These are phyloP conservation scores for Diaporthe caulivora DNA, from an alignment of 2,329 filamentous ascomycete species.

Conservation along the genomic window DNA sequence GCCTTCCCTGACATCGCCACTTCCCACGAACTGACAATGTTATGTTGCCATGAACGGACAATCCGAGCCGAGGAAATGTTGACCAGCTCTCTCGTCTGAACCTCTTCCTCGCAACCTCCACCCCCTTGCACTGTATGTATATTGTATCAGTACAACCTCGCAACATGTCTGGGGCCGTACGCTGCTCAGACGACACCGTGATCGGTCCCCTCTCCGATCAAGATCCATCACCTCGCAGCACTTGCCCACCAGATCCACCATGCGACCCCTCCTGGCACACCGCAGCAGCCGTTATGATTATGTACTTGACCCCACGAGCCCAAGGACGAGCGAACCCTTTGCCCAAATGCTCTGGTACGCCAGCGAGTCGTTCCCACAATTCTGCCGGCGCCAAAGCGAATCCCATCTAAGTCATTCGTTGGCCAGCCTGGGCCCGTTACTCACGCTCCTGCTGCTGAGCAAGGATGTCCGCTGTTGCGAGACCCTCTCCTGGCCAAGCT, in stretches of 20 bases:
- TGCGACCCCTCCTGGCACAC: background rate
- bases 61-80: background rate
- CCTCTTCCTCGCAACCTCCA: background rate
- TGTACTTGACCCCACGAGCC: constrained; percentile 3
- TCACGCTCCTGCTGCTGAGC: constrained; percentile 28
- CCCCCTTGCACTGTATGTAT: too few relatives aligned
- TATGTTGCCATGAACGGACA: constrained; percentile 1
- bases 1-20: constrained; percentile 1
- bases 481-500: constrained; percentile 20
- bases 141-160: constrained; percentile 17
- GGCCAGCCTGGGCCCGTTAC: constrained; percentile 19
- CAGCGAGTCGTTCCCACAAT: constrained; percentile 15
- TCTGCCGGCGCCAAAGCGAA: constrained; percentile 14
- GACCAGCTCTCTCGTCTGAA: constrained; percentile 2
- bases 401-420: constrained; percentile 15
- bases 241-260: constrained; percentile 10
- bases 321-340: background rate
- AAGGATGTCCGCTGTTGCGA: constrained; percentile 28
- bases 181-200: constrained; percentile 4
- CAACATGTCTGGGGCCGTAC: background rate
- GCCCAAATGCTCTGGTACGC: background rate
- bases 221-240: constrained; percentile 25
- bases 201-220: constrained; percentile 28
- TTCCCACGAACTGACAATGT: constrained; percentile 4
- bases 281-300: constrained; percentile 7